Evolutionary conservation across 2,329 filamentous ascomycete genomes (phyloP), one percentile per base, ranked within the genome.

Genomic region (Phoma sp.): DNA sequence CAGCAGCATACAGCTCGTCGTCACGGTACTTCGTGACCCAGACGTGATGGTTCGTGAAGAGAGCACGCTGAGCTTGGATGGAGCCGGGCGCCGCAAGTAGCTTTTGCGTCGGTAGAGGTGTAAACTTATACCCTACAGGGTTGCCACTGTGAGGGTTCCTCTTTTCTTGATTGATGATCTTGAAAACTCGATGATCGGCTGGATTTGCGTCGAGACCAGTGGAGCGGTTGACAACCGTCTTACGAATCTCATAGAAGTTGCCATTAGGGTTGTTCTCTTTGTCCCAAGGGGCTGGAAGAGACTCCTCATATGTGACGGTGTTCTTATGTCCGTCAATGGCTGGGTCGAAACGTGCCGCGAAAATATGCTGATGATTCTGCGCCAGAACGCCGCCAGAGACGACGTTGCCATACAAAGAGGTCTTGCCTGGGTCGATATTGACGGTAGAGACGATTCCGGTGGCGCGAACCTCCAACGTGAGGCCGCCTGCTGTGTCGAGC

Each of bases 361-460:
- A 89, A 38, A 90, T 79, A 72, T 90, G 88, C 68, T 90, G 88
- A 60, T 90, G 87, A 69, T 89, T 86, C 56, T 86, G 85, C 0
- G 87, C 88, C 1, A 90, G 74, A 0, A 87, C 83, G 0, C 87
- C 87, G 0, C 84, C 82, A 0, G 80, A 79, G 2, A 90, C 86
- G 2, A 88, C 81, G 49, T 84, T 89, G 29, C 86, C 86, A 67
- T 81, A 88, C 6, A 73, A 65, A 7, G 67, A 73, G 1, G 79
- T 82, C 61, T 82, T 81, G 36, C 81, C 82, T 4, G 81, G 78
- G 42, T 84, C 84, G 50, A 88, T 86, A 59, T 83, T 80, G 23
- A 85, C 80, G 2, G 85, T 82, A 6, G 81, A 84, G 10, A 90
- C 80, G 49, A 90, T 87, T 1, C 88, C 87, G 0, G 87, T 89